These are phyloP conservation scores for Funneliformis caledonium DNA, from an alignment of 371 early-diverging fungal species.

Conservation along the genomic window DNA sequence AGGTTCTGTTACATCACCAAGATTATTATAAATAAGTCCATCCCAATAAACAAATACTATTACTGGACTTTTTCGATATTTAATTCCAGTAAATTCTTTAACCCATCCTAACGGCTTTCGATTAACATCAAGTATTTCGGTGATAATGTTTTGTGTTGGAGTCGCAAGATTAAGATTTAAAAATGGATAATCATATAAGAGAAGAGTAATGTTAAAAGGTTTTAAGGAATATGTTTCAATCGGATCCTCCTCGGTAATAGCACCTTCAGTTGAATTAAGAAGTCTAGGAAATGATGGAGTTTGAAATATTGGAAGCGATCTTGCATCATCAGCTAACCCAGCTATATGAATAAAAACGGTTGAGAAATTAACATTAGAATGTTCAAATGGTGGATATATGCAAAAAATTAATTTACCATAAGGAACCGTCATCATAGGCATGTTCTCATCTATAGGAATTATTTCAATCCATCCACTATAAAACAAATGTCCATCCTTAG, in stretches of 20 bases:
- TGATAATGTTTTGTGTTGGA: not conserved
- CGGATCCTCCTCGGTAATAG: not conserved
- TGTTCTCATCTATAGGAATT: not conserved
- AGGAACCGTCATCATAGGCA: not conserved
- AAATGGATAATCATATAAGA: not conserved
- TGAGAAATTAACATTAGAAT: not conserved
- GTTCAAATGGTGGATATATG: not conserved
- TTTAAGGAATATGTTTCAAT: not conserved
- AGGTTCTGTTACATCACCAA: no score
- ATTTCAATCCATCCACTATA: conserved; percentile 36
- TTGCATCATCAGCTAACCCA: conserved; percentile 5
- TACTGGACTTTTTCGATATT: no score
- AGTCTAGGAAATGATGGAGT: not conserved
- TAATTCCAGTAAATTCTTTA: no score
- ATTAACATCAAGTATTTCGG: not conserved
- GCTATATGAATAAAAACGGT: not conserved
- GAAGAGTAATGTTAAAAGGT: not conserved
- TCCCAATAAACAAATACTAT: not conserved
- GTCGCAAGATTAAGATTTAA: not conserved
- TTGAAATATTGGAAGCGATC: conserved; percentile 2
- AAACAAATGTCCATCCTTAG: conserved; percentile 16
- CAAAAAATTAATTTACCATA: not conserved
- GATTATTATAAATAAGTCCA: not conserved
- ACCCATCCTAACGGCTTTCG: not conserved
- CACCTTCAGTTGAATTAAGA: not conserved